Evolutionary conservation across 495 filamentous ascomycete genomes (phyloP), one percentile per base, ranked within the genome.

Genomic region (Parathielavia appendiculata): DNA sequence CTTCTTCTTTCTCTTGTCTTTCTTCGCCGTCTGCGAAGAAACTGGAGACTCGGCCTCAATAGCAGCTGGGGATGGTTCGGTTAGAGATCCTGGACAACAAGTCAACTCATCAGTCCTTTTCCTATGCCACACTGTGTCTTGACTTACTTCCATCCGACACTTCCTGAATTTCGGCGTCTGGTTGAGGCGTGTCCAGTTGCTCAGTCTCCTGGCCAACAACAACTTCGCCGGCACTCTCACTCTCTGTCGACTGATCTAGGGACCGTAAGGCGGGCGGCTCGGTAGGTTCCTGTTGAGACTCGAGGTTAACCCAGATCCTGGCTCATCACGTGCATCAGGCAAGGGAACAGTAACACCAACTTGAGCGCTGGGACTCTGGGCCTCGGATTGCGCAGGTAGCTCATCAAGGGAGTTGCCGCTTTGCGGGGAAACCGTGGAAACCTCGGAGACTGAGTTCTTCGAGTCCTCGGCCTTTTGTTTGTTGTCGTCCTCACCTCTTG

Each of bases 1-100:
- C 59, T 65, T 66, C 7, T 32, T 53, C 10, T 34, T 54, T 55
- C 71, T 73, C 56, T 74, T 69, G 60, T 76, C 69, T 51, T 75
- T 71, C 54, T 73, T 73, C 7, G 63, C 56, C 54, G 66, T 64
- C 39, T 70, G 72, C 11, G 57, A 30, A 22, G 54, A 54, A 13
- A 43, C n/a, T 23, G 57, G 34, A 16, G 53, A 30, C 2, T 32
- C 43, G 1, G 59, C 34, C 5, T 60, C 52, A 11, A 46, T 22
- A n/a, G 22, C 36, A 26, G 36, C 5, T 7, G 50, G 4, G 6
- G 26, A 48, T 35, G 35, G 11, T 39, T 64, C 54, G 13, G 22
- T 11, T 26, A 48, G 40, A 17, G 46, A 38, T 41, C 34, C 45
- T 57, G 7, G 22, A 43, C 10, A 56, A 22, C n/a, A 51, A 1